phyloP scores from a whole-genome alignment of 2,329 filamentous ascomycete genomes.

The Penicillium verrucosum region DNA sequence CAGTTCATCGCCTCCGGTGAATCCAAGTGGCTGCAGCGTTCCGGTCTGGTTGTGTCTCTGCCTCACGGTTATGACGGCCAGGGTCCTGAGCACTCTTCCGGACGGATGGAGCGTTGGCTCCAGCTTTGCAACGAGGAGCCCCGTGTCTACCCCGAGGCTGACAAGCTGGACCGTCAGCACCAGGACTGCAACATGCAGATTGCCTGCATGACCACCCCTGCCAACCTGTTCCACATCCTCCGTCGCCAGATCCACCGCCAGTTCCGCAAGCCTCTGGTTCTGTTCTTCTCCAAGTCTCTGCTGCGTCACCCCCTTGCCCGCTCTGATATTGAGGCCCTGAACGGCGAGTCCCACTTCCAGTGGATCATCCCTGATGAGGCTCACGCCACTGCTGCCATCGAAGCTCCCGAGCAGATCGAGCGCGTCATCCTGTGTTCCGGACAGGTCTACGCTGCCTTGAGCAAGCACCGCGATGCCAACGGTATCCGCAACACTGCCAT shows the following conservation, averaged over 20 bases:
- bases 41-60: constrained; percentile 90
- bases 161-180: constrained; percentile 94
- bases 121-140: constrained; percentile 98
- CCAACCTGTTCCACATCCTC: constrained; percentile 94
- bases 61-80: constrained; percentile 98
- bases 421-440: constrained; percentile 92
- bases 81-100: constrained; percentile 96
- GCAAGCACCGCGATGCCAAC: constrained; percentile 86
- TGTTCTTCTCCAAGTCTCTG: constrained; percentile 98
- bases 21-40: constrained; percentile 98
- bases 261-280: constrained; percentile 95
- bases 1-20: constrained; percentile 98
- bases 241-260: constrained; percentile 98
- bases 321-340: constrained; percentile 87
- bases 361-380: constrained; percentile 93
- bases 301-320: constrained; percentile 91
- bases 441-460: constrained; percentile 85
- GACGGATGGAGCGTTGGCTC: constrained; percentile 93
- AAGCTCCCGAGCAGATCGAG: constrained; percentile 79
- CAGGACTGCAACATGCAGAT: constrained; percentile 99
- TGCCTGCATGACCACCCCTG: constrained; percentile 91
- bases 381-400: constrained; percentile 70
- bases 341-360: constrained; percentile 85
- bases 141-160: constrained; percentile 79
- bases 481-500: constrained; percentile 87